phyloP scores from a whole-genome alignment of 805 yeast species.

The Zygotorulaspora sp. region DNA sequence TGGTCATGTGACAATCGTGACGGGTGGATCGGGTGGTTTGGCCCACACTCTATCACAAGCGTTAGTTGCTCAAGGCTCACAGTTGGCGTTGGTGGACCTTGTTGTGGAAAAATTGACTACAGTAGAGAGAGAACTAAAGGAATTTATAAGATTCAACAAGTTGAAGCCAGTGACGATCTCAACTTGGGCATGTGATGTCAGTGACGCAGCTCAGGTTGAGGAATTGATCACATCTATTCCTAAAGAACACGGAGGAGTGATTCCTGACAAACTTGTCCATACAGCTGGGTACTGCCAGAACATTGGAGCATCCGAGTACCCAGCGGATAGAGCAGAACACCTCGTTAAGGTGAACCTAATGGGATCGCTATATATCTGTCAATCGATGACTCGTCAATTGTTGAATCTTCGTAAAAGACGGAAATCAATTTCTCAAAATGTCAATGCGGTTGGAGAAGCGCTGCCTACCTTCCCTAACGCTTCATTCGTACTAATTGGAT shows the following conservation, averaged over 20 bases:
- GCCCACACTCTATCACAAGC: constrained; percentile 63
- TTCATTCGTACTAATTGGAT: constrained; percentile 65
- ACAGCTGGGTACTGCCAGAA: constrained; percentile 86
- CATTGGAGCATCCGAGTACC: constrained; percentile 72
- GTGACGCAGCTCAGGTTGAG: constrained; percentile 57
- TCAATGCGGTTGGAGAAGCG: constrained; percentile 41
- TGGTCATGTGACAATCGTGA: constrained; percentile 65
- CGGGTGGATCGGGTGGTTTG: constrained; percentile 82
- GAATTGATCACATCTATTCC: constrained; percentile 47
- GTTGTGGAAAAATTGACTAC: constrained; percentile 54
- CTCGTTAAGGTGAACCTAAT: constrained; percentile 66
- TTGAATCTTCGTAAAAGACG: constrained; percentile 32
- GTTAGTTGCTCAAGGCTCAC: constrained; percentile 70
- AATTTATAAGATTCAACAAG: constrained; percentile 44
- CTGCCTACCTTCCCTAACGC: constrained; percentile 30
- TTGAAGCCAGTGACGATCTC: constrained; percentile 38
- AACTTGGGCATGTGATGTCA: constrained; percentile 72
- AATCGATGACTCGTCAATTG: constrained; percentile 23
- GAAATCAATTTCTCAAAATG: constrained; percentile 46
- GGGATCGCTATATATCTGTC: constrained; percentile 62
- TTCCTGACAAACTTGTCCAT: constrained; percentile 64
- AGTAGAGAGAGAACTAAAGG: constrained; percentile 47
- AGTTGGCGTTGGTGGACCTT: constrained; percentile 67
- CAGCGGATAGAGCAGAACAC: constrained; percentile 62
- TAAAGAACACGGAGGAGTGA: constrained; percentile 52